These are phyloP conservation scores for Escovopsis sp. DNA, from an alignment of 2,329 filamentous ascomycete genomes.

Conservation along the genomic window DNA sequence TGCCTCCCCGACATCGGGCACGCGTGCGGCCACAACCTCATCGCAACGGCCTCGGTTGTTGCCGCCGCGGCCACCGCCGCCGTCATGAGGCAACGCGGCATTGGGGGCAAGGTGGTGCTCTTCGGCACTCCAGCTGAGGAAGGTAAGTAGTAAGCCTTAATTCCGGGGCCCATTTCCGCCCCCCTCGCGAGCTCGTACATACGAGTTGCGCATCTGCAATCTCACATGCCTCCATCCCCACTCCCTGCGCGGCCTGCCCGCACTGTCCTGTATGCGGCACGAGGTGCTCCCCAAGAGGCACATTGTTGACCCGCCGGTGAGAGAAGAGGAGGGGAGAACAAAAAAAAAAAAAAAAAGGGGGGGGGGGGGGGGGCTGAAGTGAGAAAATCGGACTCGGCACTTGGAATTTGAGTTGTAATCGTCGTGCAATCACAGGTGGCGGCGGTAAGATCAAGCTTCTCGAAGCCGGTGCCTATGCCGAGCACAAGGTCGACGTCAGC, in stretches of 20 bases:
- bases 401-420: too few relatives aligned
- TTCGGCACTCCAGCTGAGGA: constrained; percentile 36
- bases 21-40: constrained; percentile 41
- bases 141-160: background rate
- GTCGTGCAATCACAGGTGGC: constrained; percentile 16
- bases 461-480: constrained; percentile 23
- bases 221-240: background rate
- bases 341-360: too few relatives aligned
- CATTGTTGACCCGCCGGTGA: background rate
- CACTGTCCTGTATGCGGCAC: too few relatives aligned
- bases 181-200: background rate
- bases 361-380: too few relatives aligned
- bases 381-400: too few relatives aligned
- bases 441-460: constrained; percentile 33
- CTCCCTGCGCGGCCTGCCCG: background rate
- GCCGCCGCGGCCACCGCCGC: constrained; percentile 31
- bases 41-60: constrained; percentile 31
- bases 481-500: constrained; percentile 8
- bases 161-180: too few relatives aligned
- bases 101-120: constrained; percentile 30
- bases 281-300: too few relatives aligned
- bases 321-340: background rate
- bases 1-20: constrained; percentile 35
- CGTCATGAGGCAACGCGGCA: constrained; percentile 23
- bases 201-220: too few relatives aligned